These are phyloP conservation scores for Amphirosellinia nigrospora DNA, from an alignment of 495 filamentous ascomycete species.

Conservation along the genomic window DNA sequence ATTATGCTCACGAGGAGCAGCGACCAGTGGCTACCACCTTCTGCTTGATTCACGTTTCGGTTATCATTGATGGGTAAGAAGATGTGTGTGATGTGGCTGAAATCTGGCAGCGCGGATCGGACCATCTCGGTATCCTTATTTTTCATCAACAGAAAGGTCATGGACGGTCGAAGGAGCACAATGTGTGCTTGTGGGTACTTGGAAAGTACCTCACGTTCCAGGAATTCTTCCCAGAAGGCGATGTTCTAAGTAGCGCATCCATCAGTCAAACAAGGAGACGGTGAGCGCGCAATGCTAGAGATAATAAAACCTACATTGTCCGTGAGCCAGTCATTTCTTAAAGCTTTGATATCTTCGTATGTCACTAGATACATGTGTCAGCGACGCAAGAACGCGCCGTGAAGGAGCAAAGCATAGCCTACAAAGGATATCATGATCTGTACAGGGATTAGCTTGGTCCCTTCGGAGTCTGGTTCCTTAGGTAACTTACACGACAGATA, in stretches of 20 bases:
- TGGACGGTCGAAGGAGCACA: conserved; percentile 87
- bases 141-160: conserved; percentile 92
- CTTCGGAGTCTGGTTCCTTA: background rate
- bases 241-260: conserved; percentile 65
- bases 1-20: conserved; percentile 86
- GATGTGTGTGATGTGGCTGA: conserved; percentile 84
- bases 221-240: conserved; percentile 97
- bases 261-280: conserved; percentile 24
- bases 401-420: conserved; percentile 27
- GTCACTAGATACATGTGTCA: conserved; percentile 40
- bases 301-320: conserved; percentile 74
- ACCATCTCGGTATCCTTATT: conserved; percentile 77
- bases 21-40: conserved; percentile 95
- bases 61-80: conserved; percentile 97
- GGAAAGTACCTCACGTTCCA: conserved; percentile 84
- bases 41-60: conserved; percentile 72
- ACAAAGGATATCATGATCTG: conserved; percentile 56
- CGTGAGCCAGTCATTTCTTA: conserved; percentile 96
- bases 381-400: conserved; percentile 12
- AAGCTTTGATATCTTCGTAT: conserved; percentile 80
- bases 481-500: conserved; percentile 54
- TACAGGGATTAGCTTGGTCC: conserved; percentile 14
- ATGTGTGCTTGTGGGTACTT: conserved; percentile 81
- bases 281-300: conserved; percentile 16
- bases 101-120: conserved; percentile 77